These are phyloP conservation scores for Populus davidiana DNA, from an alignment of 345 rosid genomes.

Conservation along the genomic window DNA sequence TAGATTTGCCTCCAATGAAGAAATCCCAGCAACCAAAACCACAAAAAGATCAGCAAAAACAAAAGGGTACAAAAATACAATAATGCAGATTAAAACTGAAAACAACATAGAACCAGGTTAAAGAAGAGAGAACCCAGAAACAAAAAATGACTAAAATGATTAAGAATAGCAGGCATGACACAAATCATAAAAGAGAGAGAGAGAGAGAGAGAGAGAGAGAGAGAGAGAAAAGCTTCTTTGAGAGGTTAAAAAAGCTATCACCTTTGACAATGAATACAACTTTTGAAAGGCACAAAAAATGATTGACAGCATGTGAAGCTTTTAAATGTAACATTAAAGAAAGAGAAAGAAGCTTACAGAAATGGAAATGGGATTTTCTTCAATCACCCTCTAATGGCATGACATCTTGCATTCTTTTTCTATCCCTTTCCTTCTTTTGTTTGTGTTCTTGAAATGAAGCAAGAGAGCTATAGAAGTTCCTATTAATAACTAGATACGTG, in stretches of 20 bases:
- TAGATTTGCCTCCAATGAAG: not conserved
- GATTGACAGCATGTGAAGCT: constrained; percentile 9
- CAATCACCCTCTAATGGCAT: too few species aligned
- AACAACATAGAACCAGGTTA: not conserved
- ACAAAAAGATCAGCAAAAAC: not conserved
- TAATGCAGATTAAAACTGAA: not conserved
- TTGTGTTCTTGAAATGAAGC: constrained; percentile 33
- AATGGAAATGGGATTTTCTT: constrained; percentile 37
- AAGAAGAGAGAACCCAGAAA: constrained; percentile 9
- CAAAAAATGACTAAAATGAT: not conserved
- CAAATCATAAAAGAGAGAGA: not conserved
- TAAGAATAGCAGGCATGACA: not conserved
- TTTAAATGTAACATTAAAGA: constrained; percentile 9
- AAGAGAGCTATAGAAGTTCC: constrained; percentile 29
- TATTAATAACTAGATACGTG: not conserved
- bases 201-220: constrained; percentile 1
- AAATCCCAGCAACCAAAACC: constrained; percentile 25
- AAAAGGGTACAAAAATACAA: not conserved
- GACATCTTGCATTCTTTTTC: not conserved
- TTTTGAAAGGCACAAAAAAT: not conserved
- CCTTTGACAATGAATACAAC: constrained; percentile 16
- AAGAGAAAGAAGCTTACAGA: constrained; percentile 20
- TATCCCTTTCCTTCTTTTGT: constrained; percentile 1
- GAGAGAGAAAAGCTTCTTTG: not conserved
- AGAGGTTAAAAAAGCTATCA: constrained; percentile 9